A percentile compares a stretch with the other conserved stretches of the same genome.
Evolutionary conservation across 192 early-diverging fungal genomes (phyloP).

Genomic region (Chytriomyces sp.): DNA sequence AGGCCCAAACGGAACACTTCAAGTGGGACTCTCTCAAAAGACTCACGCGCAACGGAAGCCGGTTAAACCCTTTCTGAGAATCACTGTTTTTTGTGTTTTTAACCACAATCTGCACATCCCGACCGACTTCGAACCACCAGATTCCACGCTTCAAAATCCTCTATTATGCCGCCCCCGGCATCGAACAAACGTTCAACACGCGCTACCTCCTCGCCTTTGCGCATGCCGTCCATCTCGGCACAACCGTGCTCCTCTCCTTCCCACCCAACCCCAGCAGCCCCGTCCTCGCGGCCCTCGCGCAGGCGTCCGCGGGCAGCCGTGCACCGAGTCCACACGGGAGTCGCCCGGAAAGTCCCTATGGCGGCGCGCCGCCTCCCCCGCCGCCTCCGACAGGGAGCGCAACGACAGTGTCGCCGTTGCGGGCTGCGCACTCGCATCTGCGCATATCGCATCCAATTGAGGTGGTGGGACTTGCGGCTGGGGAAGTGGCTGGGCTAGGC

Average conservation of each 20-base stretch:
- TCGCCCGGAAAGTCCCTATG: conserved; percentile 8
- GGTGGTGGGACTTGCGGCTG: conserved; percentile 2
- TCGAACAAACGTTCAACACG: conserved; percentile 35
- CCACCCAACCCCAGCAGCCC: conserved; percentile 16
- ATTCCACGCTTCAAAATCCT: conserved; percentile 43
- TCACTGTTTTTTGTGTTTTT: neutral
- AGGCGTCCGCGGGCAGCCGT: neutral
- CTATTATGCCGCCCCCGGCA: conserved; percentile 6
- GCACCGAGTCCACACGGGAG: neutral
- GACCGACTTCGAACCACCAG: neutral
- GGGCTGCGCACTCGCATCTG: conserved; percentile 24
- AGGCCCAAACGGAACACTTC: conserved; percentile 37
- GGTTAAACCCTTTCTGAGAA: neutral
- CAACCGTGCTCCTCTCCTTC: conserved; percentile 34
- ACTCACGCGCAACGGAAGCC: conserved; percentile 6
- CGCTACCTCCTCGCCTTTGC: conserved; percentile 39
- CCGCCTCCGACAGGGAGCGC: neutral
- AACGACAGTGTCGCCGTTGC: conserved; percentile 2
- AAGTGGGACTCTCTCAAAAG: conserved; percentile 44
- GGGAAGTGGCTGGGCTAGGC: neutral
- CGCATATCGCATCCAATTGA: conserved; percentile 35
- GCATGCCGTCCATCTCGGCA: conserved; percentile 35
- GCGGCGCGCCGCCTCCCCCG: neutral
- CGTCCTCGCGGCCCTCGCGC: neutral
- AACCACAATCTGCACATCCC: too few species aligned